Base-by-base conservation (phyloP, 2,329 filamentous ascomycete genomes). In the Fusarium sp. region DNA sequence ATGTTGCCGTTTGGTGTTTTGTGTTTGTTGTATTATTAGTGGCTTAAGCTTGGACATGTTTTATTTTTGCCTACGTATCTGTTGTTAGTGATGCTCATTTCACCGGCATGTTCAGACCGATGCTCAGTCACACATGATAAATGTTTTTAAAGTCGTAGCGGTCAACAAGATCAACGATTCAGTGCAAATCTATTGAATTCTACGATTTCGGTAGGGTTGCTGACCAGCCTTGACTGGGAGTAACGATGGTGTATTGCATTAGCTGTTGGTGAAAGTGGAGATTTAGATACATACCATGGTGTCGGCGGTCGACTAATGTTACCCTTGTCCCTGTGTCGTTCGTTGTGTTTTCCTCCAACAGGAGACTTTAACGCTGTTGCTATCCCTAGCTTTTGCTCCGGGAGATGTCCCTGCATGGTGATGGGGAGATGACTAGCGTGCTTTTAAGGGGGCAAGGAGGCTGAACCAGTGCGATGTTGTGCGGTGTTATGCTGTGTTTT, bases 231-330 rank as follows among this genome's bases (percentile, higher is more conserved):
- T 55, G 47, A 61, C 38, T 62, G 52, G 61, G 54, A 60, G 54
- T 66, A 65, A 63, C 58, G 47, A 62, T 45, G 52, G 56, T 52
- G 66, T 66, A 67, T 62, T 73, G 71, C 70, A 70, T 73, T 71
- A 65, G 62, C 68, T 46, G 39, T 46, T 46, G 29, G 20, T 18
- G 25, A 41, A 36, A 44, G 65, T 54, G 65, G 53, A 29, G 47
- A 65, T 55, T 45, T 38, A 13, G 12, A 17, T 27, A 42, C 39
- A 17, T 27, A 42, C 39, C 20, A 36, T 55, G 15, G 22, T n/a
- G 31, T 22, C 11, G n/a, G 35, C 31, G 17, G 22, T 36, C 31
- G 49, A 59, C 35, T 11, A 60, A 22, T 25, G 14, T 27, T 27
- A 35, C 33, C 58, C 58, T 55, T 54, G 39, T 45, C 35, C 53